Base-by-base conservation (phyloP, 495 filamentous ascomycete genomes). In the Penicillium macrosclerotiorum region DNA sequence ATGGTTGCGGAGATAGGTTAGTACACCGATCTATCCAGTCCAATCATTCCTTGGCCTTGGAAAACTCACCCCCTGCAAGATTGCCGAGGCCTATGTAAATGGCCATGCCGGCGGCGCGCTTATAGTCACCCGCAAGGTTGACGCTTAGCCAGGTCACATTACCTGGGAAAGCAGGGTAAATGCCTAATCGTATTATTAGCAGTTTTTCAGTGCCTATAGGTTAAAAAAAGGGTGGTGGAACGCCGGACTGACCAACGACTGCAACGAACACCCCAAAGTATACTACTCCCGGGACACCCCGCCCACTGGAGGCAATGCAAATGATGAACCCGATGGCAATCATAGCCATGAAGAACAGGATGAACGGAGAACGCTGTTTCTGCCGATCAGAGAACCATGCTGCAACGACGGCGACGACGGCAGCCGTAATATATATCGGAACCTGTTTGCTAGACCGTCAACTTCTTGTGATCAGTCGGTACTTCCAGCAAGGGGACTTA, bases 251-350 rank as follows among this genome's bases (percentile, higher is more conserved):
- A 40, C 83, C 84, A 27, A 80, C 79, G 1, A 85, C 78, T 1
- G 80, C 82, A 14, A 91, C 67, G 54, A 89, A 90, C 1, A 90
- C 78, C 3, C 85, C 87, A 23, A 75, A 85, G 54, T 92, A 92
- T 0, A 86, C 77, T 1, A 86, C 77, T 0, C 75, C 78, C 1
- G 85, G 84, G n/a, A 68, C 62, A 7, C 71, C 64, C 3, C 69
- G 64, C 6, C 67, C 65, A 0, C 70, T 58, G 1, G 62, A 56
- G 16, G 65, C 63, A 24, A 75, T 60, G 25, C 65, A 63, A 64
- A 89, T 83, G 33, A 83, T 68, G 66, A 86, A 88, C n/a, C 85
- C 84, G 20, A 83, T 60, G 3, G 79, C 63, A 63, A 84, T 82
- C 34, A 80, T 54, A n/a, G 72, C 57, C 55, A 86, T 68, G 48